phyloP scores from a whole-genome alignment of 2,329 filamentous ascomycete genomes.

The Erysiphe neolycopersici region DNA sequence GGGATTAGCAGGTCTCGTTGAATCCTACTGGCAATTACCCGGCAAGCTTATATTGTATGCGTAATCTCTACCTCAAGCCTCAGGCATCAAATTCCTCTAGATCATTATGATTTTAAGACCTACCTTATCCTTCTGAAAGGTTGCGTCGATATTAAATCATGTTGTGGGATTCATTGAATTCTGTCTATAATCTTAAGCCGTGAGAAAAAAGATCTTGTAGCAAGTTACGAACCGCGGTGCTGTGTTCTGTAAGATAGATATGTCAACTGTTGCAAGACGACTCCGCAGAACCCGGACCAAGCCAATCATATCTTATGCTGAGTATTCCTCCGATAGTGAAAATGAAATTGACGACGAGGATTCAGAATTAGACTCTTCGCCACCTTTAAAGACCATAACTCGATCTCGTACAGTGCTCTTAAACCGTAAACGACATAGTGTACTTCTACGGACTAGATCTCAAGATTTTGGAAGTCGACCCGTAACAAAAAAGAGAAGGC shows the following conservation, averaged over 20 bases:
- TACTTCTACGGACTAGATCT: neutral
- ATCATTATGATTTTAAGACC: too few relatives aligned
- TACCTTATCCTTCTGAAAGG: too few relatives aligned
- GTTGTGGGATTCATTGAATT: too few relatives aligned
- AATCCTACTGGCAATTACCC: too few relatives aligned
- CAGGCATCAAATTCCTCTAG: too few relatives aligned
- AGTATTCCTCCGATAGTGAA: neutral
- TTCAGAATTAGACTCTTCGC: neutral
- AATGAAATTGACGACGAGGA: neutral
- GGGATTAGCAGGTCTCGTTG: too few relatives aligned
- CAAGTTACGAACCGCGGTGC: neutral
- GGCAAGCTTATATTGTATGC: too few relatives aligned
- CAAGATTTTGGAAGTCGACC: neutral
- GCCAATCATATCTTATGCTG: neutral
- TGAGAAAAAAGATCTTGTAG: neutral
- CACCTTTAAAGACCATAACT: neutral
- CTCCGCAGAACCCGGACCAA: neutral
- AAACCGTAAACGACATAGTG: neutral
- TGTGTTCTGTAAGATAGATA: neutral
- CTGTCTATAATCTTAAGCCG: too few relatives aligned
- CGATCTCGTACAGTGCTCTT: neutral
- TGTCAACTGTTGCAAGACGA: neutral
- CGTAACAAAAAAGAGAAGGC: slow-evolving; percentile 5
- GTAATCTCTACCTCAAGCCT: too few relatives aligned
- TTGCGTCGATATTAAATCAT: too few relatives aligned